These are phyloP conservation scores for Pneumocystis sp. DNA, from an alignment of 1,139 yeast genomes.

Conservation along the genomic window DNA sequence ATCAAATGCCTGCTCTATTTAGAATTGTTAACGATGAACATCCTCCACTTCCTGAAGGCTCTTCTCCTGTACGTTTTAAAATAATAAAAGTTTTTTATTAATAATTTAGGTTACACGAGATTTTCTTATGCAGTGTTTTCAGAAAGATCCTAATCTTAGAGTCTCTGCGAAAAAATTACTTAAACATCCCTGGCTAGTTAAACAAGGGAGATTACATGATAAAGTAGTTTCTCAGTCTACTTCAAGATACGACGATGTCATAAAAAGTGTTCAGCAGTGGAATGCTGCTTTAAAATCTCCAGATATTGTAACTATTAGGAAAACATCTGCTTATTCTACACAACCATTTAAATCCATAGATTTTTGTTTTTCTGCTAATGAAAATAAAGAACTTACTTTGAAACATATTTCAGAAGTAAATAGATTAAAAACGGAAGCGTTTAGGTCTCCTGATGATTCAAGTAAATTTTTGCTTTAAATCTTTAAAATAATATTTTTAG, in stretches of 20 bases:
- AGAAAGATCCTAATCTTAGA: slow-evolving; percentile 52
- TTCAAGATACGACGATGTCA: slow-evolving; percentile 21
- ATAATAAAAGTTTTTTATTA: not conserved
- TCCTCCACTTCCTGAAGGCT: slow-evolving; percentile 58
- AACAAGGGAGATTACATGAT: slow-evolving; percentile 16
- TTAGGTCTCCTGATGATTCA: slow-evolving; percentile 1
- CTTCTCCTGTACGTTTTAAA: slow-evolving; percentile 28
- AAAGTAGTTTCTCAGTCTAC: slow-evolving; percentile 5
- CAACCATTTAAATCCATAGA: not conserved
- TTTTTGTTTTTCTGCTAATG: not conserved
- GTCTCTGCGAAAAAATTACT: slow-evolving; percentile 42
- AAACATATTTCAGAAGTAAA: not conserved
- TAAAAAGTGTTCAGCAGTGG: slow-evolving; percentile 22
- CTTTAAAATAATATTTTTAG: not conserved
- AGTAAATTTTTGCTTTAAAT: not conserved
- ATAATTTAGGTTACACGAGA: slow-evolving; percentile 27
- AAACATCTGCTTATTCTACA: not conserved
- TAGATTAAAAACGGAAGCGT: not conserved
- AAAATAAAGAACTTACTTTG: not conserved
- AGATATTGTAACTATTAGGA: not conserved
- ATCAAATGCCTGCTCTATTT: slow-evolving; percentile 78
- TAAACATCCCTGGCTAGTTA: slow-evolving; percentile 46
- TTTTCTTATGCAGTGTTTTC: slow-evolving; percentile 62
- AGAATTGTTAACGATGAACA: slow-evolving; percentile 79
- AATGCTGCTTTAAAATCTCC: slow-evolving; percentile 16